Evolutionary conservation across 1,284 basidiomycete species (phyloP).

Genomic region (Psilocybe mexicana): DNA sequence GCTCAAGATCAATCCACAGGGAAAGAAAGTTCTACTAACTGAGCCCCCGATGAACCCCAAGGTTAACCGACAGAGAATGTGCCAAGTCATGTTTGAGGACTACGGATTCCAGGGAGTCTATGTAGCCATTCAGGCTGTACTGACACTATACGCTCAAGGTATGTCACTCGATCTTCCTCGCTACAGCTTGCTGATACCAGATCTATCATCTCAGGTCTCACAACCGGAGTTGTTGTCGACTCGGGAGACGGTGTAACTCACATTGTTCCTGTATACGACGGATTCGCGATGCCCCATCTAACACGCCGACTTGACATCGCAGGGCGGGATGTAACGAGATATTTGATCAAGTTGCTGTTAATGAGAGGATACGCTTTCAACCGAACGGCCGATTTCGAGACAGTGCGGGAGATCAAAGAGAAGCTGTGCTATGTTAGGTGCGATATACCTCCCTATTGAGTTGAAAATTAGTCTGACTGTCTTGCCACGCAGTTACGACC

Average conservation of each 20-base stretch:
- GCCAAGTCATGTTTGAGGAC: slow-evolving; percentile 99
- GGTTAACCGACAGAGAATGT: slow-evolving; percentile 91
- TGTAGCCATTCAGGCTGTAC: slow-evolving; percentile 97
- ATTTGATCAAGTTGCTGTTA: slow-evolving; percentile 96
- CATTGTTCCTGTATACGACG: slow-evolving; percentile 98
- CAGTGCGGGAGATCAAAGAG: slow-evolving; percentile 98
- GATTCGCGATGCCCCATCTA: slow-evolving; percentile 93
- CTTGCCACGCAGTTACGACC: slow-evolving; percentile 72
- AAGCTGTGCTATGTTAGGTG: slow-evolving; percentile 96
- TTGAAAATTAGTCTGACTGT: neutral
- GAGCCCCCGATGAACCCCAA: slow-evolving; percentile 99
- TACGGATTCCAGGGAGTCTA: slow-evolving; percentile 97
- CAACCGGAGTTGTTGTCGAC: slow-evolving; percentile 98
- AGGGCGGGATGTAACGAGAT: slow-evolving; percentile 96
- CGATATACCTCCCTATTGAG: slow-evolving; percentile 18
- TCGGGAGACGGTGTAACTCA: slow-evolving; percentile 99
- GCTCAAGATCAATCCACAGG: slow-evolving; percentile 84
- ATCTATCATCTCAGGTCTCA: slow-evolving; percentile 68
- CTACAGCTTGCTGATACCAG: neutral
- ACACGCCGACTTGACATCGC: slow-evolving; percentile 96
- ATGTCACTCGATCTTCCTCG: slow-evolving; percentile 1
- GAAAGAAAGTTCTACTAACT: slow-evolving; percentile 91
- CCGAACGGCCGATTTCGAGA: slow-evolving; percentile 98
- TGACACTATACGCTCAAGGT: slow-evolving; percentile 98
- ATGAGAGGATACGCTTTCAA: slow-evolving; percentile 99